phyloP scores from a whole-genome alignment of 768 basidiomycete species.

The Pisolithus albus region DNA sequence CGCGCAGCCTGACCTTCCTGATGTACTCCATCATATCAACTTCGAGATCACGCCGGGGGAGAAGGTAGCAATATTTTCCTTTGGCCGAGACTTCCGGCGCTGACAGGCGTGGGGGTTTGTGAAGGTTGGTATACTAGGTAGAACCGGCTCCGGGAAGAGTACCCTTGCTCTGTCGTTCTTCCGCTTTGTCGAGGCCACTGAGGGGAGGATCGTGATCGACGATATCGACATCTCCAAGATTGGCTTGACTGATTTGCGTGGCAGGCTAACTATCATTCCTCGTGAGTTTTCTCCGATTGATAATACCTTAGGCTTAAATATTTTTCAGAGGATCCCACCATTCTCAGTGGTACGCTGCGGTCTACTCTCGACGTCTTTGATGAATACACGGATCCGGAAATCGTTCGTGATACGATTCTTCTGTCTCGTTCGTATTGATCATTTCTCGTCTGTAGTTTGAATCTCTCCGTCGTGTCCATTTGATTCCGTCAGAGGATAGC shows the following conservation, averaged over 20 bases:
- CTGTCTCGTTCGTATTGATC: neutral
- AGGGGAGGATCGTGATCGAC: conserved; percentile 70
- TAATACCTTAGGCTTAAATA: neutral
- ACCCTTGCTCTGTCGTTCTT: conserved; percentile 82
- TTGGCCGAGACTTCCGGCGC: neutral
- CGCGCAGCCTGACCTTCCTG: conserved; percentile 71
- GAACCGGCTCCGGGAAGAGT: conserved; percentile 71
- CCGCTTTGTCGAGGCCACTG: conserved; percentile 81
- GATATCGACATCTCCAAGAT: conserved; percentile 73
- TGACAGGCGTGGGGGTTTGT: neutral
- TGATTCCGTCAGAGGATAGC: conserved; percentile 56
- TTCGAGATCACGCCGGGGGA: conserved; percentile 70
- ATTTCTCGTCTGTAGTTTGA: conserved; percentile 48
- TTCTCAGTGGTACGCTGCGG: conserved; percentile 75
- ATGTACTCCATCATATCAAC: conserved; percentile 74
- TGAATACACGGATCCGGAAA: conserved; percentile 79
- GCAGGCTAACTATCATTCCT: conserved; percentile 68
- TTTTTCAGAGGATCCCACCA: conserved; percentile 74
- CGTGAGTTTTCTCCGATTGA: conserved; percentile 35
- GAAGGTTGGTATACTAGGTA: conserved; percentile 64
- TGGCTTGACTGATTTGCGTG: conserved; percentile 77
- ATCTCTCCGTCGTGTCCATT: conserved; percentile 75
- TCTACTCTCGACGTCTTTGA: conserved; percentile 81
- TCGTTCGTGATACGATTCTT: conserved; percentile 39
- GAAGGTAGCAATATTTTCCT: conserved; percentile 43